Evolutionary conservation across 1,284 basidiomycete species (phyloP), one percentile per base, ranked within the genome.

Genomic region (Ustilago sp.): DNA sequence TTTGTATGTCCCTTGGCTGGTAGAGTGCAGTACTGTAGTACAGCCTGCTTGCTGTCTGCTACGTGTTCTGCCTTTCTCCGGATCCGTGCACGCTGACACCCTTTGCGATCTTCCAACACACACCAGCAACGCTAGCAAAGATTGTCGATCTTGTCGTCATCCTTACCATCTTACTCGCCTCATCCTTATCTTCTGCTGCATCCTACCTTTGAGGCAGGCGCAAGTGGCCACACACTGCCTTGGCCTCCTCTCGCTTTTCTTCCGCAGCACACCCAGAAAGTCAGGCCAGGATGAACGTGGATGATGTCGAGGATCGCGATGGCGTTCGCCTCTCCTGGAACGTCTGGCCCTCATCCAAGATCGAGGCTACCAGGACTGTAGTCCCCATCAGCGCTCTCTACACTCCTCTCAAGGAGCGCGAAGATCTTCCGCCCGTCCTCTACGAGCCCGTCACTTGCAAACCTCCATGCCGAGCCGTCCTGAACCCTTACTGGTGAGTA

Each of bases 401-500:
- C 88, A 95, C 94, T 0, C 96, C 97, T 17, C 89, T 99, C 81
- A 99, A 98, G 88, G 90, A 93, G 80, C 90, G 96, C 65, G 94
- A 95, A 79, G 96, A 98, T 86, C 90, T 99, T 0, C 95, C 96
- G 2, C 95, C 95, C 1, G 95, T 99, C 39, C 88, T 98, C 61
- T 99, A 99, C 86, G 96, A 98, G 87, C 97, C 96, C 13, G 96
- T 99, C 54, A 95, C 95, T 13, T 99, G 97, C 89, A 99, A 98
- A 88, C 92, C 94, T 38, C 93, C 94, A 9, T 99, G 96, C 89
- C 92, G 96, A 71, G 95, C 96, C 52, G 94, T 99, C 79, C 90
- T 99, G 79, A 99, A 99, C 86, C 95, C 95, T 23, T 98, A 96
- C 89, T 98, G 95, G 94, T 82, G 59, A 62, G 79, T 68, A 11